These are phyloP conservation scores for Gracilaria domingensis DNA, from an alignment of 23 red algal species.

Conservation along the genomic window DNA sequence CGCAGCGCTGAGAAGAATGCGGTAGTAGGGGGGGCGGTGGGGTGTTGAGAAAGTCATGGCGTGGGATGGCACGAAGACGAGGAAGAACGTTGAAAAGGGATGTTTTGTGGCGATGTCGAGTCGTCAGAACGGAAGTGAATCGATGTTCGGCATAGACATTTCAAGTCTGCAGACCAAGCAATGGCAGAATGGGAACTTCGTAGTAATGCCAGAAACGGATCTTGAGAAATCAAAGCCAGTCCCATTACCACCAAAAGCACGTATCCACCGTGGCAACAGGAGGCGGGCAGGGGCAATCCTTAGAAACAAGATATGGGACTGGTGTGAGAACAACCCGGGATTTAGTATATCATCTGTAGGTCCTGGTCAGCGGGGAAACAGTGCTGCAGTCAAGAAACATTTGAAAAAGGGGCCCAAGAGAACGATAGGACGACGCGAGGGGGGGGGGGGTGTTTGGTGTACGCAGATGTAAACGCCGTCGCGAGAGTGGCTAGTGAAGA, in stretches of 20 bases:
- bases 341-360: slow-evolving; percentile 3
- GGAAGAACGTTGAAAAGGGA: neutral
- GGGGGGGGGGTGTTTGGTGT: neutral
- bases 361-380: neutral
- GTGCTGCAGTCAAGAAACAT: neutral
- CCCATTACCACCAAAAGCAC: neutral
- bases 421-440: neutral
- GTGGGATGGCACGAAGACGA: neutral
- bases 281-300: neutral
- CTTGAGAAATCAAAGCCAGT: neutral
- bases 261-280: slow-evolving; percentile 1
- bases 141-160: slow-evolving; percentile 1
- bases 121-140: neutral
- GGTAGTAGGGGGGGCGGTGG: no score
- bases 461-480: slow-evolving; percentile 16
- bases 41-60: neutral
- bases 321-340: slow-evolving; percentile 5
- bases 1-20: no score
- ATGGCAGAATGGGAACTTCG: neutral
- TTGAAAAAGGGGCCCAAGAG: neutral
- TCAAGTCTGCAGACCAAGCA: neutral
- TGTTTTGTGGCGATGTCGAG: neutral
- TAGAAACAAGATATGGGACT: neutral
- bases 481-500: neutral
- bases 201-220: neutral